Conservation (phyloP, 768 basidiomycete genomes). For the Serendipita indica region DNA sequence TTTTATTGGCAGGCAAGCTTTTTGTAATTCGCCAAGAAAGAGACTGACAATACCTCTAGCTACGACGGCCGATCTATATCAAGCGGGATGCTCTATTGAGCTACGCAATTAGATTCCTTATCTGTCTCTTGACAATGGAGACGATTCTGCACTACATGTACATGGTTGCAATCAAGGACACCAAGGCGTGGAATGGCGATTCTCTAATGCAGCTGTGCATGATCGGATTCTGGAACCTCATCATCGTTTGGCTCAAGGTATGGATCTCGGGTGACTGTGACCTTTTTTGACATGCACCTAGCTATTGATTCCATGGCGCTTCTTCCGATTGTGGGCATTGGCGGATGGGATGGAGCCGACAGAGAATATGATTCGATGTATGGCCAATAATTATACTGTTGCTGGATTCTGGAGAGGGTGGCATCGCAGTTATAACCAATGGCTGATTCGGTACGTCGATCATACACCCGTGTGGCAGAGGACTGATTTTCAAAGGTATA, state of each 20-base stretch:
- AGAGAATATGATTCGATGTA: slow-evolving; percentile 98
- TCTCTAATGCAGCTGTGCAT: slow-evolving; percentile 70
- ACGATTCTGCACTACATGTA: slow-evolving; percentile 88
- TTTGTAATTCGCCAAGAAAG: background rate
- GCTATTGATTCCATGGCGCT: slow-evolving; percentile 91
- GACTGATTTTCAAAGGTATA: slow-evolving; percentile 46
- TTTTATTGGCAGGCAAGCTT: slow-evolving; percentile 76
- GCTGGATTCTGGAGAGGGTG: slow-evolving; percentile 91
- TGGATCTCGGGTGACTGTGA: slow-evolving; percentile 14
- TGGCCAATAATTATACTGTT: slow-evolving; percentile 92
- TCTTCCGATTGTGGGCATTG: slow-evolving; percentile 90
- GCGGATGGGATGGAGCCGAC: slow-evolving; percentile 81
- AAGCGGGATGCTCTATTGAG: slow-evolving; percentile 24
- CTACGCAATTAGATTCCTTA: slow-evolving; percentile 58
- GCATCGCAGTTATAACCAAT: slow-evolving; percentile 94
- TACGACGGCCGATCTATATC: slow-evolving; percentile 44
- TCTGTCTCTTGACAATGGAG: slow-evolving; percentile 74
- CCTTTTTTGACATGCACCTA: slow-evolving; percentile 22
- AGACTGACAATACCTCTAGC: slow-evolving; percentile 26
- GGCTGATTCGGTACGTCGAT: slow-evolving; percentile 61
- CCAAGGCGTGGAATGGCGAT: slow-evolving; percentile 64
- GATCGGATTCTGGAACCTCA: slow-evolving; percentile 95
- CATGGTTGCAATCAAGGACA: slow-evolving; percentile 89
- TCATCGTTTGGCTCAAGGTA: slow-evolving; percentile 94
- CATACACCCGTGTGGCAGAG: background rate